Evolutionary conservation across 768 basidiomycete genomes (phyloP), one percentile per base, ranked within the genome.

Genomic region (Mycena leptocephala): DNA sequence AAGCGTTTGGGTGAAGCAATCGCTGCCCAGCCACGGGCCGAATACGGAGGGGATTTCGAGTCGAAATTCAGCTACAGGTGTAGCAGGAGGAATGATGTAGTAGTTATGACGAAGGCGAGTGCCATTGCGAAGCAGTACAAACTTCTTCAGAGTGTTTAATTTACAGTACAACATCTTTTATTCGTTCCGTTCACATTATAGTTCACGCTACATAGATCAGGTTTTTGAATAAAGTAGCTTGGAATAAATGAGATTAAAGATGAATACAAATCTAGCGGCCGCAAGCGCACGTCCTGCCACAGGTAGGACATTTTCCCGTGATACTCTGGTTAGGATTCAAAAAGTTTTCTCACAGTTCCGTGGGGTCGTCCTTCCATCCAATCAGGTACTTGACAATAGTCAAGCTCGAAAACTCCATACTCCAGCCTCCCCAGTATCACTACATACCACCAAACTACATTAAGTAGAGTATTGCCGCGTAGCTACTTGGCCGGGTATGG

Each of bases 341-440:
- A 69, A 84, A 88, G 37, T 88, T 83, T 64, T 86, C 83, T 1
- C 84, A 81, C 16, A 41, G 68, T 20, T 83, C 78, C 1, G 70
- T 78, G 0, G 85, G 84, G n/a, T n/a, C n/a, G n/a, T n/a, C n/a
- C n/a, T n/a, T n/a, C n/a, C n/a, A n/a, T n/a, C n/a, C n/a, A n/a
- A 26, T 85, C 16, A 88, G 76, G 74, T 88, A 87, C 72, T 86
- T 86, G 46, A 89, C 85, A 59, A 89, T 87, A 0, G 86, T 88
- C 70, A 86, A 58, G 66, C 82, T 82, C 6, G 84, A 84, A 65
- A 86, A 86, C 46, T 88, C 84, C 6, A 80, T 83, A 64, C 82
- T 85, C 87, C n/a, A n/a, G n/a, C n/a, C n/a, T n/a, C n/a, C n/a
- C n/a, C n/a, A n/a, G n/a, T n/a, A n/a, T n/a, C n/a, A n/a, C n/a